Conservation (phyloP, 306 rosid genomes). For the Castanea mollissima region DNA sequence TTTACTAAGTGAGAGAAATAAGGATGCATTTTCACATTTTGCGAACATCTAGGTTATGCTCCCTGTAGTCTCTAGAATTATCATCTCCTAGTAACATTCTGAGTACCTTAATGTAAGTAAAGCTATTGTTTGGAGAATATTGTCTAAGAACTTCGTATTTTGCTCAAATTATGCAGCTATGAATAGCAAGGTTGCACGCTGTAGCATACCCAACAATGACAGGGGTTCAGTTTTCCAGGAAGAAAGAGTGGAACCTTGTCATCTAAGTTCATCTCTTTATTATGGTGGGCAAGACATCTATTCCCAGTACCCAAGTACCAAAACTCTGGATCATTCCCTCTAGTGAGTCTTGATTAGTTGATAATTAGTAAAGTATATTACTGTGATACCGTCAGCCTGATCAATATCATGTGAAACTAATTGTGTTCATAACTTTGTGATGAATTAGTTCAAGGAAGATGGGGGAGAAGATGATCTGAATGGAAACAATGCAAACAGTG, state of each 20-base stretch:
- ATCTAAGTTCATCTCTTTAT: constrained; percentile 56
- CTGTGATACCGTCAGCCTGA: background rate
- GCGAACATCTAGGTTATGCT: background rate
- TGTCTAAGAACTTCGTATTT: constrained; percentile 3
- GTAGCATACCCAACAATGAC: constrained; percentile 35
- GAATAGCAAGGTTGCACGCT: constrained; percentile 22
- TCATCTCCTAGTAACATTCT: background rate
- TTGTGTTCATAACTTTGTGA: background rate
- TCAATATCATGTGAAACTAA: constrained; percentile 6
- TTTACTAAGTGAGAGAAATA: background rate
- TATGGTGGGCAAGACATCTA: constrained; percentile 57
- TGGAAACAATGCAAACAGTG: constrained; percentile 40
- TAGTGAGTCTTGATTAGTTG: constrained; percentile 39
- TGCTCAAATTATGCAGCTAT: constrained; percentile 15
- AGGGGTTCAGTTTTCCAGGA: constrained; percentile 31
- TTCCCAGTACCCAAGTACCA: constrained; percentile 37
- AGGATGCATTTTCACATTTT: background rate
- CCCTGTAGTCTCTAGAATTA: background rate
- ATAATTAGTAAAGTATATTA: background rate
- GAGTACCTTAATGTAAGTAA: background rate
- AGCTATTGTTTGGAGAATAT: background rate
- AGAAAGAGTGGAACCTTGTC: constrained; percentile 56
- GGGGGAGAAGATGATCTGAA: constrained; percentile 48
- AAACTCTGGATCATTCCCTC: constrained; percentile 30
- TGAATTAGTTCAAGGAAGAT: constrained; percentile 36